These are phyloP conservation scores for Graphilbum ipis-grandicollis DNA, from an alignment of 2,329 filamentous ascomycete species.

Conservation along the genomic window DNA sequence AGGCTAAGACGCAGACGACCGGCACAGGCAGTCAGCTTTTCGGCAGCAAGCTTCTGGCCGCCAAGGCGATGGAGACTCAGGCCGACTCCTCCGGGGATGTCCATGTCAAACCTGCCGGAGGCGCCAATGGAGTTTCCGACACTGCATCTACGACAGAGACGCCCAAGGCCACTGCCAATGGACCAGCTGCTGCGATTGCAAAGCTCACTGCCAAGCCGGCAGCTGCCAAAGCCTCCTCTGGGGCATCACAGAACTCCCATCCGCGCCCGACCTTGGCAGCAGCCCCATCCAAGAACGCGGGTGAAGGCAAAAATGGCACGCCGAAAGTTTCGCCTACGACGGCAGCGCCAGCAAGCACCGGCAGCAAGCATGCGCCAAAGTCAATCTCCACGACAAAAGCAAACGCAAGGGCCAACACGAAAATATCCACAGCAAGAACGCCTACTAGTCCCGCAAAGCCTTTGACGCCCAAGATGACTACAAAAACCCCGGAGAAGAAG, in stretches of 20 bases:
- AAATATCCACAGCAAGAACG: conserved; percentile 22
- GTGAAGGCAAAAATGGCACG: background rate
- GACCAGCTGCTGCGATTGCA: too few species aligned
- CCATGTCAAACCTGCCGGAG: too few species aligned
- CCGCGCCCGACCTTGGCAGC: too few species aligned
- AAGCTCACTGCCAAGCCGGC: too few species aligned
- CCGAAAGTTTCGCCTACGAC: conserved; percentile 3
- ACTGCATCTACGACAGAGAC: too few species aligned
- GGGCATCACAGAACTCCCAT: too few species aligned
- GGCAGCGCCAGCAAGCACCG: background rate
- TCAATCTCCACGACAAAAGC: conserved; percentile 16
- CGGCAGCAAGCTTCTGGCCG: too few species aligned
- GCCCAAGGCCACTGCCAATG: too few species aligned
- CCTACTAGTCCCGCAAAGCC: conserved; percentile 18
- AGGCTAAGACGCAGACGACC: background rate
- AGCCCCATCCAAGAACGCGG: background rate
- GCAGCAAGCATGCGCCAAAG: conserved; percentile 13
- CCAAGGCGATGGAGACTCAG: too few species aligned
- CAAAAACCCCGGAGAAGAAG: conserved; percentile 20
- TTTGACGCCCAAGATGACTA: conserved; percentile 11
- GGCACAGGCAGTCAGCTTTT: background rate
- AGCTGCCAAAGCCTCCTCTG: too few species aligned
- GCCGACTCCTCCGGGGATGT: too few species aligned
- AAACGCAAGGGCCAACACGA: conserved; percentile 15
- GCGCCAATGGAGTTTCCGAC: too few species aligned